Conservation (phyloP, 306 rosid genomes). For the Vigna radiata region DNA sequence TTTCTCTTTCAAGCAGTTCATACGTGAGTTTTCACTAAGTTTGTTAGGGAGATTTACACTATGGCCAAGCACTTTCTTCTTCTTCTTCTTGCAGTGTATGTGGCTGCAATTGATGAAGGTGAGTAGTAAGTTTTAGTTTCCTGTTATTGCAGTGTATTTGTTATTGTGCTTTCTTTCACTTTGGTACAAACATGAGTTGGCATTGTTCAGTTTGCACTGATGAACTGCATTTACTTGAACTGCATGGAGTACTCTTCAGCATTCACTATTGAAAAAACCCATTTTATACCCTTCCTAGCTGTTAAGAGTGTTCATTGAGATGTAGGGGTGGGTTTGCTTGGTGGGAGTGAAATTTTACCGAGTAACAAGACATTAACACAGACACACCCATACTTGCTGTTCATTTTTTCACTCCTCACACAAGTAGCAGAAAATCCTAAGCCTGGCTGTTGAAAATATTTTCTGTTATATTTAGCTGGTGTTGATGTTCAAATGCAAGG, state of each 20-base stretch:
- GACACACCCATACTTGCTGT: neutral
- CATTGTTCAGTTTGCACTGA: slow-evolving; percentile 1
- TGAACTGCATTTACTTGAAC: slow-evolving; percentile 15
- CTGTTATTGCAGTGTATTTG: neutral
- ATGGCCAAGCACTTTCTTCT: slow-evolving; percentile 65
- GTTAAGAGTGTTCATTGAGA: slow-evolving; percentile 15
- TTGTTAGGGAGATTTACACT: slow-evolving; percentile 41
- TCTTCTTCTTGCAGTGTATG: slow-evolving; percentile 50
- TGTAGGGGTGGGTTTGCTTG: neutral
- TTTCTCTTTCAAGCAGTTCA: slow-evolving; percentile 49
- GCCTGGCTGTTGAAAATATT: neutral
- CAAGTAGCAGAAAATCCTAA: neutral
- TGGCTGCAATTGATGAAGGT: slow-evolving; percentile 73
- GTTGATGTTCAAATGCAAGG: slow-evolving; percentile 4
- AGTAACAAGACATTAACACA: neutral
- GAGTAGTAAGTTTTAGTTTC: slow-evolving; percentile 20
- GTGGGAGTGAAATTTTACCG: slow-evolving; percentile 8
- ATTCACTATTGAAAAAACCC: neutral
- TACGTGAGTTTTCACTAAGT: slow-evolving; percentile 43
- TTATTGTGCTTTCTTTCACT: slow-evolving; percentile 16
- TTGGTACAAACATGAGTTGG: slow-evolving; percentile 2
- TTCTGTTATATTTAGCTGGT: slow-evolving; percentile 35
- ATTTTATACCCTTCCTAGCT: neutral
- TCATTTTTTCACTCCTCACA: slow-evolving; percentile 19
- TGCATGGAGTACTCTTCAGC: slow-evolving; percentile 27